Evolutionary conservation across 2,329 filamentous ascomycete genomes (phyloP), one percentile per base, ranked within the genome.

Genomic region (Aureobasidium sp.): DNA sequence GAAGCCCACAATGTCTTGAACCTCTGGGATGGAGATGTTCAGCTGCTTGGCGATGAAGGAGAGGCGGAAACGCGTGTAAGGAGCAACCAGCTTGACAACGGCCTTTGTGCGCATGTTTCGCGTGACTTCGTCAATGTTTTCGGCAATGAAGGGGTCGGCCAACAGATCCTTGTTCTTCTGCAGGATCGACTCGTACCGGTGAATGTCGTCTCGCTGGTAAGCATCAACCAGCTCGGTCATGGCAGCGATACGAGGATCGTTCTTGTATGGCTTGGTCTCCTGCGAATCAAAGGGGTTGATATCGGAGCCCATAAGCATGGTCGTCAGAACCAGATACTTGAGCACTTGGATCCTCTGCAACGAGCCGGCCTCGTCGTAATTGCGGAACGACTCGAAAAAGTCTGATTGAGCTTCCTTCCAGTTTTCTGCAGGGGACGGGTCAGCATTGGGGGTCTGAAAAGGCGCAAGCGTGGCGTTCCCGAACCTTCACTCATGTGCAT

Each of bases 261-360:
- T 93, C 76, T 91, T 93, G 80, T 99, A 99, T 42, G 94, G 94
- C 76, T 97, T 97, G 19, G 93, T 97, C 77, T 99, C 94, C 74
- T 97, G 94, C 9, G 92, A 96, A 74, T 97, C 93, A 73, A 99
- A 97, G 0, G 94, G 94, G 73, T 97, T 97, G 82, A 99, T 99
- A 74, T 95, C 86, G 42, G 93, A 96, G 71, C 93, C 92, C 89
- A 96, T 96, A 61, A 99, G 80, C 94, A 99, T 97, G 43, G 93
- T 97, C 27, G 93, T 93, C 62, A 99, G 82, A 31, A 99, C 87
- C 31, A 99, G 83, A 70, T 99, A 99, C 76, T 96, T 97, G 67
- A 99, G 84, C 17, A 97, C 94, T 74, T 97, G 93, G 67, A 97
- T 97, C 50, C 94, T 85, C 74, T 97, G 93, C 69, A 96, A 82